Base-by-base conservation (phyloP, 805 yeast species). In the Myxozyma vanderwaltii region DNA sequence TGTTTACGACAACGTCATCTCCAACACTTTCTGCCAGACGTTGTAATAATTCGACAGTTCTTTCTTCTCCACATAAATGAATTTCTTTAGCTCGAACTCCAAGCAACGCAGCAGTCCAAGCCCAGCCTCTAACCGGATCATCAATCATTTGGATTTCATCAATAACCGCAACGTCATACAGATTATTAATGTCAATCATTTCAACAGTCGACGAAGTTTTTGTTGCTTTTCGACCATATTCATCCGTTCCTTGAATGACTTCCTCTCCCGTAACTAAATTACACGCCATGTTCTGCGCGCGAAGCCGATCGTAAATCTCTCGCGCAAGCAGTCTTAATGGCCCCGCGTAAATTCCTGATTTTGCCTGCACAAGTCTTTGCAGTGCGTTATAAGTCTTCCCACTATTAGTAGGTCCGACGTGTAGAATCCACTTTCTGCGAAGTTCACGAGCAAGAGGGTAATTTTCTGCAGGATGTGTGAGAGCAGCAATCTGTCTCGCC, bases 121-220 rank as follows among this genome's bases (percentile, higher is more conserved):
- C 96, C 76, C 88, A 84, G 0, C 99, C 99, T 63, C 99, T 75
- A 17, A 75, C 75, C 6, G 76, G 76, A 69, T 91, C 96, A 1
- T 82, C 84, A 66, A 94, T 84, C 98, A 94, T 91, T 72, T 94
- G 99, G 64, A 94, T 92, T 71, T 94, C 99, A 76, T 94, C 99
- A 27, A 94, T 81, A 21, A 94, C 91, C 54, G 94, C 91, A 23
- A 91, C 86, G 65, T 94, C 99, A 79, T 86, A 83, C 38, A 81
- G 79, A 40, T 79, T 81, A 47, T 76, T 76, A 43, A 84, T 65
- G n/a, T 91, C 88, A 19, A 90, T 78, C 98, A 94, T 92, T 70
- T 94, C 99, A 19, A 92, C 86, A 0, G 99, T 94, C 2, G 97
- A 96, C 10, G 94, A 83, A 0, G 92, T 84, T 17, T 91, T 72